A percentile compares a stretch with the other conserved stretches of the same genome.
These are phyloP conservation scores for Diversispora epigaea DNA, from an alignment of 192 early-diverging fungal species.

Conservation along the genomic window DNA sequence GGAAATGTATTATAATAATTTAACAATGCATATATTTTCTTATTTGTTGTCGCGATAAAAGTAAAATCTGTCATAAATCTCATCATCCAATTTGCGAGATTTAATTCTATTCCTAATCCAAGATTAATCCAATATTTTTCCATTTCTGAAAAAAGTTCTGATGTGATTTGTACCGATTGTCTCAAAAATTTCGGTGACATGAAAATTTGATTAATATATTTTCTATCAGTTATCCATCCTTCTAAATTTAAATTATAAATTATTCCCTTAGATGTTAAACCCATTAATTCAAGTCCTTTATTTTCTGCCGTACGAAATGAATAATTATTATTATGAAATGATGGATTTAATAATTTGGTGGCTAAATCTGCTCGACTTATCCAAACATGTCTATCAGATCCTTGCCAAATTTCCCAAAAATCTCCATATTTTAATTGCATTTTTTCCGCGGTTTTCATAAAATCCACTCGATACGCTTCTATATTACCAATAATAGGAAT, in stretches of 20 bases:
- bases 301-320: neutral
- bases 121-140: slow-evolving; percentile 1
- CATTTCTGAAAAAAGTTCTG: slow-evolving; percentile 6
- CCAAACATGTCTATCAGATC: neutral
- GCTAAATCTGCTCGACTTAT: slow-evolving; percentile 17
- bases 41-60: neutral
- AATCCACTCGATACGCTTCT: neutral
- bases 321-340: slow-evolving; percentile 8
- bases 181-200: slow-evolving; percentile 13
- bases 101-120: neutral
- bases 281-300: neutral
- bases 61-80: neutral
- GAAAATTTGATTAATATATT: neutral
- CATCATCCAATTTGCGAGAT: neutral
- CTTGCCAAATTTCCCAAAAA: slow-evolving; percentile 4
- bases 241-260: slow-evolving; percentile 4
- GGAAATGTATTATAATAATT: neutral
- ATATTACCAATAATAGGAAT: slow-evolving; percentile 19
- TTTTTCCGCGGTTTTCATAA: neutral
- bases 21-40: neutral
- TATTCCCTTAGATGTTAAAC: slow-evolving; percentile 1
- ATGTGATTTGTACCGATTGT: neutral
- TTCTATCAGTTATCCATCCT: neutral
- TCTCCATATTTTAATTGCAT: slow-evolving; percentile 13
- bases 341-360: slow-evolving; percentile 9